Percentiles rank a stretch among this genome's conserved stretches.
phyloP scores from a whole-genome alignment of 2,329 filamentous ascomycete species.

The Penicillium griseofulvum region DNA sequence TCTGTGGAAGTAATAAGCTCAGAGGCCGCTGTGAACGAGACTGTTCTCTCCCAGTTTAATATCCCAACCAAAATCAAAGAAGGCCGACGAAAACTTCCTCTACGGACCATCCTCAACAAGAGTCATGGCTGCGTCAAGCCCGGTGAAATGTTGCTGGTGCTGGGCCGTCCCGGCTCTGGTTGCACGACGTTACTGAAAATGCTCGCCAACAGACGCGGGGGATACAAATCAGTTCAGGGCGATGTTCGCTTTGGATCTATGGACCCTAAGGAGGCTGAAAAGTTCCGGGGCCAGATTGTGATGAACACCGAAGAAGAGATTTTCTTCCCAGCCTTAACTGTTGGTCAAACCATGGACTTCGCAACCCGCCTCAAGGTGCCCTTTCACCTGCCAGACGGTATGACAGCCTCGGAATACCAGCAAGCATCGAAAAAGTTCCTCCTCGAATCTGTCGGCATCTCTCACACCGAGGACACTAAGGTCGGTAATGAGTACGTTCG shows the following conservation, averaged over 20 bases:
- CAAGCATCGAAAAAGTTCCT: conserved; percentile 54
- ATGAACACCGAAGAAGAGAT: conserved; percentile 55
- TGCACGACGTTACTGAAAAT: conserved; percentile 71
- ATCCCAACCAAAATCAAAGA: conserved; percentile 55
- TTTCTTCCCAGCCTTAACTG: conserved; percentile 52
- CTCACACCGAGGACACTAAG: conserved; percentile 62
- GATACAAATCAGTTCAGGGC: conserved; percentile 58
- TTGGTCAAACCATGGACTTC: conserved; percentile 54
- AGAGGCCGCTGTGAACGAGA: conserved; percentile 64
- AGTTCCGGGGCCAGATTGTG: conserved; percentile 57
- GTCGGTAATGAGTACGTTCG: conserved; percentile 66
- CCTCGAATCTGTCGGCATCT: conserved; percentile 57
- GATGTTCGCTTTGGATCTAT: conserved; percentile 58
- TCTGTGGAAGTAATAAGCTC: conserved; percentile 62
- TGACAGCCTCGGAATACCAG: conserved; percentile 48
- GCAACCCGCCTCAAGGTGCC: conserved; percentile 59
- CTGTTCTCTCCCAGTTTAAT: conserved; percentile 60
- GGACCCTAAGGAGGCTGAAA: conserved; percentile 41
- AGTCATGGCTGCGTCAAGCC: conserved; percentile 68
- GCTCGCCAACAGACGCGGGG: conserved; percentile 62
- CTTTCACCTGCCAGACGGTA: conserved; percentile 47
- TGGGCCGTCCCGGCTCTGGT: conserved; percentile 66
- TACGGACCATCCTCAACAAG: conserved; percentile 64
- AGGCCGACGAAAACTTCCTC: conserved; percentile 54
- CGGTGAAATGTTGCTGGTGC: conserved; percentile 68